Evolutionary conservation across 176 grass and related monocot genomes (phyloP).

Genomic region (Oryza punctata): DNA sequence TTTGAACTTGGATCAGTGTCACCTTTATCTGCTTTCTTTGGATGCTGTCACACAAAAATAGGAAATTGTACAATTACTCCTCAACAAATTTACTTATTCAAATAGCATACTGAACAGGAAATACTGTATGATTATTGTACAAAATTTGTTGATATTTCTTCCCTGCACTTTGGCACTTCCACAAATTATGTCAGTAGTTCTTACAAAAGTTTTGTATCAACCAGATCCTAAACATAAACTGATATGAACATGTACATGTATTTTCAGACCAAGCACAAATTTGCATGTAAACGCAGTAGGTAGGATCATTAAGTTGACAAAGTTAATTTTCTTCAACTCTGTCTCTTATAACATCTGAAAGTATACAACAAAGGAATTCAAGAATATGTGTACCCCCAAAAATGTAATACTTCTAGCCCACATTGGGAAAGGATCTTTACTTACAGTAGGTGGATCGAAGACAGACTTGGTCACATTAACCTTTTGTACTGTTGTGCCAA

Average conservation of each 20-base stretch:
- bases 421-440: constrained; percentile 4
- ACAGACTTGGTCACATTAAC: constrained; percentile 61
- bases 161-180: neutral
- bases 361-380: neutral
- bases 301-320: constrained; percentile 12
- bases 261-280: constrained; percentile 6
- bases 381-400: neutral
- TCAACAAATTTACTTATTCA: neutral
- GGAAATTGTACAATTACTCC: constrained; percentile 6
- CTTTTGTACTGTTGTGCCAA: constrained; percentile 63
- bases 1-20: constrained; percentile 55
- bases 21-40: constrained; percentile 71
- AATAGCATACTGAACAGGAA: neutral
- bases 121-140: neutral
- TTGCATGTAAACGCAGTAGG: neutral
- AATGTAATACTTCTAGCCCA: neutral
- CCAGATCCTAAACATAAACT: neutral
- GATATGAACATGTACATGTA: neutral
- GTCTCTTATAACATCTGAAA: neutral
- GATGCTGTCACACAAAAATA: constrained; percentile 33
- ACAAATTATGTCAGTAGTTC: constrained; percentile 3
- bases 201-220: neutral
- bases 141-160: neutral
- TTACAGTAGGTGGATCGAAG: constrained; percentile 71
- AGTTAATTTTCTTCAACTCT: neutral